Percentiles rank a stretch among this genome's conserved stretches.
Evolutionary conservation across 495 filamentous ascomycete genomes (phyloP).

Genomic region (Hypomontagnella submonticulosa): DNA sequence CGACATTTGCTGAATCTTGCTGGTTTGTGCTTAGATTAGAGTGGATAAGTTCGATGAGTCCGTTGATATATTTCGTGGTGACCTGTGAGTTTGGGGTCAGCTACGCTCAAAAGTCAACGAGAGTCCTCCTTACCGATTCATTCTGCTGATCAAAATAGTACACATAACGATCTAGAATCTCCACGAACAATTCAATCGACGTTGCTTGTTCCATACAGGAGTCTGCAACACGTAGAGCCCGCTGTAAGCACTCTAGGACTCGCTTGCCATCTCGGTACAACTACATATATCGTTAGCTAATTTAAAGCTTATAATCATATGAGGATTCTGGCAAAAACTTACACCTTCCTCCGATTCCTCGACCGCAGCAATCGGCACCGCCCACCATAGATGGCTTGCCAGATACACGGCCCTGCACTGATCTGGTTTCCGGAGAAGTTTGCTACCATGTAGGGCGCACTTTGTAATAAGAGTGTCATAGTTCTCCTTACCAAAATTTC

Average conservation of each 20-base stretch:
- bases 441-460: slow-evolving; percentile 94
- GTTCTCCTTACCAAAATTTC: slow-evolving; percentile 93
- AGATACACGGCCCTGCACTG: slow-evolving; percentile 97
- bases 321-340: slow-evolving; percentile 48
- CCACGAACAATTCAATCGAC: slow-evolving; percentile 96
- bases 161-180: slow-evolving; percentile 97
- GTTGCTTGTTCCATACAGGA: slow-evolving; percentile 99
- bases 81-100: slow-evolving; percentile 62
- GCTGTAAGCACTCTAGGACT: slow-evolving; percentile 94
- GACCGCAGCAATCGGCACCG: slow-evolving; percentile 83
- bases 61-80: slow-evolving; percentile 97
- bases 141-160: slow-evolving; percentile 99
- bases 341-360: slow-evolving; percentile 87
- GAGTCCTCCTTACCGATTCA: slow-evolving; percentile 75
- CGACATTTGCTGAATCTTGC: slow-evolving; percentile 81
- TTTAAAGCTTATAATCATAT: neutral
- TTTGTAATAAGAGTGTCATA: slow-evolving; percentile 99
- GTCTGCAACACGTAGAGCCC: slow-evolving; percentile 94
- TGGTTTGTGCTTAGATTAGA: slow-evolving; percentile 85
- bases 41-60: slow-evolving; percentile 97
- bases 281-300: slow-evolving; percentile 54
- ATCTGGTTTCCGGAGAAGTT: slow-evolving; percentile 96
- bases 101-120: neutral
- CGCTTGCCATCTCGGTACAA: slow-evolving; percentile 97
- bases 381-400: slow-evolving; percentile 98